Base-by-base conservation (phyloP, 257 asterid genomes). In the Solanum tarapatanum region DNA sequence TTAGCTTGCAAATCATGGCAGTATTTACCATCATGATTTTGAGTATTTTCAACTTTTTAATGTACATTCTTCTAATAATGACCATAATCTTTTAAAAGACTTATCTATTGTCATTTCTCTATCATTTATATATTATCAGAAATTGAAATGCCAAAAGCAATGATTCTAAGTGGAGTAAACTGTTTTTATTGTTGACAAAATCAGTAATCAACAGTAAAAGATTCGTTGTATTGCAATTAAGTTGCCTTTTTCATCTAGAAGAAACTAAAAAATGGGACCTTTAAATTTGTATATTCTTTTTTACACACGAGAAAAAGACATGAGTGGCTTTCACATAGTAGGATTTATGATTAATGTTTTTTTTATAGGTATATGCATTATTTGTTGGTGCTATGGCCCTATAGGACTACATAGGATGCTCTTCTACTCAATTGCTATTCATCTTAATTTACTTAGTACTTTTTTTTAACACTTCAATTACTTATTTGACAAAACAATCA, bases 341-440 rank as follows among this genome's bases (percentile, higher is more conserved):
- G 84, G 84, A 24, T 79, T 41, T 79, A 41, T 79, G 36, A 79
- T 43, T 79, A 72, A 73, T 45, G 39, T 51, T 66, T 5, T 66
- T 55, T 33, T 33, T 89, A 77, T 70, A 16, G 89, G 80, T 66
- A 21, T 84, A 30, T 70, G 83, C 88, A 76, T 84, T 87, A 68
- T 87, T 83, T 75, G 23, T 23, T 66, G 69, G 66, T 68, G 55
- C 39, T 88, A 36, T 73, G 24, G 30, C 82, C 79, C 74, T 11
- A 55, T 17, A 37, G 62, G 84, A 39, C 33, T 24, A 87, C 87
- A 84, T 87, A 87, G 88, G 89, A 89, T 89, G 64, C 89, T 79
- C 73, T 86, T 84, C 70, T 30, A 55, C 32, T 68, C 86, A n/a
- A 62, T n/a, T 62, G 4, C 30, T 62, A 19, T 7, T 58, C 16